Evolutionary conservation across 2,329 filamentous ascomycete species (phyloP), one percentile per base, ranked within the genome.

Genomic region (Sclerotinia spermophila): DNA sequence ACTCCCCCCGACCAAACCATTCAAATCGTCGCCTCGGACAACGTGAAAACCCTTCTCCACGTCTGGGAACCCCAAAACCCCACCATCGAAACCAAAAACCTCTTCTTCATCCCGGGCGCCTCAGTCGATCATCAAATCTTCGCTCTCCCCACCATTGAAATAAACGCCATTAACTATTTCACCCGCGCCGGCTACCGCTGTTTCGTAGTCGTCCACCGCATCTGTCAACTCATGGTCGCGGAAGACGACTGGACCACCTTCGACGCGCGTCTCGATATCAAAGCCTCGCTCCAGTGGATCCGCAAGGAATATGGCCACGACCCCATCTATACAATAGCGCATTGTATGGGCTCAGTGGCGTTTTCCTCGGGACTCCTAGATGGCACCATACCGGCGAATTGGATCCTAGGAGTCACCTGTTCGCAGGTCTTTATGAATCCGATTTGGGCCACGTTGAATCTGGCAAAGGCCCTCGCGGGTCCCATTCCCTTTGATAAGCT

Each of bases 371-470:
- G 87, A n/a, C 81, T 91, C 1, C 82, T 91, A 1, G 87, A 89
- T 76, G 87, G 88, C 51, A 86, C 85, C 0, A 86, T 90, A 67
- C 86, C 86, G 0, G 74, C 83, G 0, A 77, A 78, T 55, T 90
- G 87, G 86, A 83, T 90, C 74, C 79, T 81, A 27, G 88, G 88
- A 27, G 81, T 90, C 68, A 85, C 84, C 0, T 85, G 83, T 77
- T 87, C 84, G 48, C 87, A 90, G 75, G 87, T 89, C 2, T 90
- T 90, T 77, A 86, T 89, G 82, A 86, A 90, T 78, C 86, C 87
- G 1, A 82, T 86, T 60, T 90, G 87, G 85, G 82, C 83, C 73
- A 78, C 80, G 2, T 77, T 83, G 71, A 90, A 90, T 80, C 82
- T 84, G 79, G 81, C 85, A 74, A 90, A 90, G 80, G 84, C 84